These are phyloP conservation scores for Stylonectria norvegica DNA, from an alignment of 2,329 filamentous ascomycete species.

Conservation along the genomic window DNA sequence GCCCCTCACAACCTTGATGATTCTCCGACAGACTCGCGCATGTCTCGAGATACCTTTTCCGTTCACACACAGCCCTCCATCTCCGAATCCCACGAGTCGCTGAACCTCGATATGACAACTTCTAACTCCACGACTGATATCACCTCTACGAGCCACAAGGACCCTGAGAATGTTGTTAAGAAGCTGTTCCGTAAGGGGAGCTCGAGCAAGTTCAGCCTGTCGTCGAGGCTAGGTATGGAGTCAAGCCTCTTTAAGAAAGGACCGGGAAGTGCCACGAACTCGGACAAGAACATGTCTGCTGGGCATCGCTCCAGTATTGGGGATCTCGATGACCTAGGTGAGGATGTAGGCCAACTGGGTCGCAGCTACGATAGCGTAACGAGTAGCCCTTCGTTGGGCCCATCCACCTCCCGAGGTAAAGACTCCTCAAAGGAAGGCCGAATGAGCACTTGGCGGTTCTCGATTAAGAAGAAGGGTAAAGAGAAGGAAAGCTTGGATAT, in stretches of 20 bases:
- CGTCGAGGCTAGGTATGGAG: slow-evolving; percentile 54
- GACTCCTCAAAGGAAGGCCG: slow-evolving; percentile 44
- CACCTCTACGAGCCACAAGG: slow-evolving; percentile 41
- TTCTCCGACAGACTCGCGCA: slow-evolving; percentile 50
- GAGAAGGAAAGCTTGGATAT: slow-evolving; percentile 54
- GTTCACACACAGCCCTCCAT: slow-evolving; percentile 57
- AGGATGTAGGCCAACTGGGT: slow-evolving; percentile 42
- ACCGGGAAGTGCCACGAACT: slow-evolving; percentile 53
- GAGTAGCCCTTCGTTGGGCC: slow-evolving; percentile 55
- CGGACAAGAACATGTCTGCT: slow-evolving; percentile 53
- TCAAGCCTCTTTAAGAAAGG: slow-evolving; percentile 57
- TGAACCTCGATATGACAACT: slow-evolving; percentile 51
- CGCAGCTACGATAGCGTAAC: slow-evolving; percentile 55
- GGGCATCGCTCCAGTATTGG: slow-evolving; percentile 57
- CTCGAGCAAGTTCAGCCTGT: slow-evolving; percentile 62
- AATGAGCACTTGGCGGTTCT: slow-evolving; percentile 52
- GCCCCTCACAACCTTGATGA: slow-evolving; percentile 38
- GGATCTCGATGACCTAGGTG: slow-evolving; percentile 51
- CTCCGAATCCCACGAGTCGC: slow-evolving; percentile 58
- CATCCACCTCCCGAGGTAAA: slow-evolving; percentile 43
- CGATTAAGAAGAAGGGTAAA: slow-evolving; percentile 57
- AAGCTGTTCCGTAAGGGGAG: slow-evolving; percentile 64
- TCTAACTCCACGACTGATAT: slow-evolving; percentile 58
- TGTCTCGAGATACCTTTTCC: slow-evolving; percentile 55
- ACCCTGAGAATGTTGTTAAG: slow-evolving; percentile 55